Percentiles rank a stretch among this genome's conserved stretches.
These are phyloP conservation scores for Podaxis mareebaensis DNA, from an alignment of 768 basidiomycete species.

Conservation along the genomic window DNA sequence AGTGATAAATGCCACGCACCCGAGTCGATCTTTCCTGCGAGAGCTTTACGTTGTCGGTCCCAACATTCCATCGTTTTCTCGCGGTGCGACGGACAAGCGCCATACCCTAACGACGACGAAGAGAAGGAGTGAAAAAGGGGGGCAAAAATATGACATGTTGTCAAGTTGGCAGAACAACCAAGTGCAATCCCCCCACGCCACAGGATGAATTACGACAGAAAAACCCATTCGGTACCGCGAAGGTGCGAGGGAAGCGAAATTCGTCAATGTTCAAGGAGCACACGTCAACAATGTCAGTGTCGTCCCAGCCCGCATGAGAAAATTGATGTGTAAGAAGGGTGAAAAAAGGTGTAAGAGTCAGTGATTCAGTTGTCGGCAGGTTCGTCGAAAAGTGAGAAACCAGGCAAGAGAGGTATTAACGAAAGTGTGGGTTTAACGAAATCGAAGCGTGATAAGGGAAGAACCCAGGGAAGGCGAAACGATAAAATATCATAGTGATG, in stretches of 20 bases:
- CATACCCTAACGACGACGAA: slow-evolving; percentile 44
- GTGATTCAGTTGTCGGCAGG: slow-evolving; percentile 8
- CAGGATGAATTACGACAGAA: neutral
- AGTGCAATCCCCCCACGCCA: neutral
- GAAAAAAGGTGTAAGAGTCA: slow-evolving; percentile 10
- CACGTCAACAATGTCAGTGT: slow-evolving; percentile 5
- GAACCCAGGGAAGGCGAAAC: slow-evolving; percentile 16
- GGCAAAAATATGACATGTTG: neutral
- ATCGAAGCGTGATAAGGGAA: neutral
- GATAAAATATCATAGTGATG: slow-evolving; percentile 12
- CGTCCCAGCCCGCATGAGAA: neutral
- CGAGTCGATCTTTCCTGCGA: slow-evolving; percentile 52
- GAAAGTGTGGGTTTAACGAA: neutral
- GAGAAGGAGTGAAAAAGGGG: neutral
- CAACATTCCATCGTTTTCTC: slow-evolving; percentile 46
- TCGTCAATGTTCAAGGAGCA: neutral
- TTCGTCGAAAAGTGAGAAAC: slow-evolving; percentile 6
- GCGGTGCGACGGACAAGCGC: slow-evolving; percentile 55
- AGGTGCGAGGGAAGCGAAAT: neutral
- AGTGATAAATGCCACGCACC: slow-evolving; percentile 34
- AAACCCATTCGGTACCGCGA: slow-evolving; percentile 6
- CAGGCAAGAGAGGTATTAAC: neutral
- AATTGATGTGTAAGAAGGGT: too few relatives aligned
- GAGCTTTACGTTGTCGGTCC: slow-evolving; percentile 48
- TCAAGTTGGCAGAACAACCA: neutral